Evolutionary conservation across 352 stramenopile species (phyloP).

Genomic region (Aphanomyces euteiches): DNA sequence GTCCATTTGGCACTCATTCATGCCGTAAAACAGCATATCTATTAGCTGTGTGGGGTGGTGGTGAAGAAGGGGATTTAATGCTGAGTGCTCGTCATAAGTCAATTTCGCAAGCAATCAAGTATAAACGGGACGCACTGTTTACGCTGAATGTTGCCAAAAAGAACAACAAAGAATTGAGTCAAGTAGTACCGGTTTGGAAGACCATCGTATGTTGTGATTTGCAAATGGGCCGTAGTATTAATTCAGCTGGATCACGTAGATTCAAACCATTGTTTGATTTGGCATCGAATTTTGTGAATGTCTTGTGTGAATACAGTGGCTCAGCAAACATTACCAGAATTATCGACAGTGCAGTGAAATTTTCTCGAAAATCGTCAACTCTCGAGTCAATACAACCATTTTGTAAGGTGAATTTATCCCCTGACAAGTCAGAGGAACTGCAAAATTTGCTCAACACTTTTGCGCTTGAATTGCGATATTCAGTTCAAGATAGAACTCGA

Average conservation of each 20-base stretch:
- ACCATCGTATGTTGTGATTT: background rate
- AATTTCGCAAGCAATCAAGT: background rate
- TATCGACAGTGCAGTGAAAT: background rate
- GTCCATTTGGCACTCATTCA: constrained; percentile 13
- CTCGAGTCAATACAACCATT: background rate
- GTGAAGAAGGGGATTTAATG: constrained; percentile 3
- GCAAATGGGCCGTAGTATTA: constrained; percentile 15
- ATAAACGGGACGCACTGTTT: constrained; percentile 16
- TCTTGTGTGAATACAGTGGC: background rate
- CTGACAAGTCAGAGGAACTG: background rate
- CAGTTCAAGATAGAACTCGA: no score
- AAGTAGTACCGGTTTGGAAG: background rate
- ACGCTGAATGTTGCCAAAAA: background rate
- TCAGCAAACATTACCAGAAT: background rate
- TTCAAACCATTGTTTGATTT: background rate
- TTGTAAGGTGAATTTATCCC: background rate
- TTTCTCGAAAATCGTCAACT: background rate
- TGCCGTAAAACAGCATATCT: constrained; percentile 18
- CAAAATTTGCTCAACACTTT: background rate
- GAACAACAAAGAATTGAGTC: constrained; percentile 5
- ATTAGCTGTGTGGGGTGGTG: constrained; percentile 20
- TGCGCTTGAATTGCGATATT: background rate
- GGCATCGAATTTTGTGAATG: background rate
- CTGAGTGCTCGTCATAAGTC: constrained; percentile 10
- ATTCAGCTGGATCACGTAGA: background rate